Evolutionary conservation across 2,329 filamentous ascomycete genomes (phyloP).

Genomic region (Epichloe aotearoae): DNA sequence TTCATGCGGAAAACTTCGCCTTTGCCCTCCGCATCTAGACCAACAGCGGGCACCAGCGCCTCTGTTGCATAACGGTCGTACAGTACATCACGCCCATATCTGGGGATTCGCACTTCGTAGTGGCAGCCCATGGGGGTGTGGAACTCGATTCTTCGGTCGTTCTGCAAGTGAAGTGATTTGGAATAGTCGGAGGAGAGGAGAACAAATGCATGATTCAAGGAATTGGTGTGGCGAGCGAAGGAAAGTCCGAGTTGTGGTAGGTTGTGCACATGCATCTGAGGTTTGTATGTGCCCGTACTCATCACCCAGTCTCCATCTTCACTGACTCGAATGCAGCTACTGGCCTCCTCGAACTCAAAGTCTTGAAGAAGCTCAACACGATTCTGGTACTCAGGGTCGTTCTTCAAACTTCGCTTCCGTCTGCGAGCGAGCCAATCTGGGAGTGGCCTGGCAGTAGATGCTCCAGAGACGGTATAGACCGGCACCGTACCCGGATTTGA

Average conservation of each 20-base stretch:
- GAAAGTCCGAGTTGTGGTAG: conserved; percentile 88
- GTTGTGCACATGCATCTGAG: conserved; percentile 79
- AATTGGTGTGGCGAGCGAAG: conserved; percentile 80
- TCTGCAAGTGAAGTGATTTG: conserved; percentile 88
- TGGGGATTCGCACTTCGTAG: conserved; percentile 76
- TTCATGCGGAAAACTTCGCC: conserved; percentile 92
- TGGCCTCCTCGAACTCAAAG: conserved; percentile 95
- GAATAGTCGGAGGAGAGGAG: conserved; percentile 84
- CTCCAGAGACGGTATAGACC: conserved; percentile 91
- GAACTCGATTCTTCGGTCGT: conserved; percentile 82
- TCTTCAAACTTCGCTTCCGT: conserved; percentile 81
- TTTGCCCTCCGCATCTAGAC: conserved; percentile 70
- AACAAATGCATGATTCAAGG: conserved; percentile 81
- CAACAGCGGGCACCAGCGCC: conserved; percentile 75
- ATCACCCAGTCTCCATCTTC: conserved; percentile 97
- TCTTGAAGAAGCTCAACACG: conserved; percentile 92
- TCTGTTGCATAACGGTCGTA: conserved; percentile 78
- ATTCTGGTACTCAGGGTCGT: conserved; percentile 84
- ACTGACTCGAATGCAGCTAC: conserved; percentile 75
- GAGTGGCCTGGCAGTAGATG: conserved; percentile 71
- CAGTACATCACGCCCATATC: conserved; percentile 80
- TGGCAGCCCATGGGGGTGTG: conserved; percentile 82
- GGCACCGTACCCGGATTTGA: conserved; percentile 71
- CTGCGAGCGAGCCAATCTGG: conserved; percentile 92
- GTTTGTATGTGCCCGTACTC: conserved; percentile 69